Evolutionary conservation across 306 rosid genomes (phyloP), one percentile per base, ranked within the genome.

Genomic region (Prunus salicina): DNA sequence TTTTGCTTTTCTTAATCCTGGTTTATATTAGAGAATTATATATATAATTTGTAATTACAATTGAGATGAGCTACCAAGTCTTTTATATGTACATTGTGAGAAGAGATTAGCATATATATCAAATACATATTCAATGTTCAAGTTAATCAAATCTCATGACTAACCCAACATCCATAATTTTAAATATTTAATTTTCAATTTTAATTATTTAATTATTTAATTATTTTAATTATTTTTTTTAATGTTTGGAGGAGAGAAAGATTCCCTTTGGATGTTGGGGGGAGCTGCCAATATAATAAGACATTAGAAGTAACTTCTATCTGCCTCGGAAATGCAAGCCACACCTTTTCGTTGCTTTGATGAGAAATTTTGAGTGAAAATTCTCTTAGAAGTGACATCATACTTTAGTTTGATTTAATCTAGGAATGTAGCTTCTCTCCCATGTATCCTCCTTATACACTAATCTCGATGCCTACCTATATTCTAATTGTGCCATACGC

Each of bases 241-340:
- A 3, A 5, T 47, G 6, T 41, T 45, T 70, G 64, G 60, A 6
- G 22, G 32, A 13, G 82, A 66, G 81, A 68, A 73, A 87, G 86
- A 82, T 82, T 86, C 87, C 61, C 75, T 65, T 82, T 46, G 75
- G 50, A 49, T 27, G 69, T 67, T 77, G 56, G 52, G 52, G 56
- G 74, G 56, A 14, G 28, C 18, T 30, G 74, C 49, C 78, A 83
- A 68, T 74, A 79, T 76, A 77, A 78, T 61, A 72, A 67, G 82
- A 72, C 51, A 76, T 61, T 38, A 53, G 72, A 43, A 7, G 65
- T 71, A 72, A 38, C 45, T 79, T 63, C 78, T 80, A 75, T 88
- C 87, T 85, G 85, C 90, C 81, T 91, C 68, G 96, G 84, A 87
- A 88, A 87, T 87, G 84, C 72, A 91, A 88, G 91, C 84, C 91